phyloP scores from a whole-genome alignment of 345 rosid genomes.

The Diplotaxis tenuifolia region DNA sequence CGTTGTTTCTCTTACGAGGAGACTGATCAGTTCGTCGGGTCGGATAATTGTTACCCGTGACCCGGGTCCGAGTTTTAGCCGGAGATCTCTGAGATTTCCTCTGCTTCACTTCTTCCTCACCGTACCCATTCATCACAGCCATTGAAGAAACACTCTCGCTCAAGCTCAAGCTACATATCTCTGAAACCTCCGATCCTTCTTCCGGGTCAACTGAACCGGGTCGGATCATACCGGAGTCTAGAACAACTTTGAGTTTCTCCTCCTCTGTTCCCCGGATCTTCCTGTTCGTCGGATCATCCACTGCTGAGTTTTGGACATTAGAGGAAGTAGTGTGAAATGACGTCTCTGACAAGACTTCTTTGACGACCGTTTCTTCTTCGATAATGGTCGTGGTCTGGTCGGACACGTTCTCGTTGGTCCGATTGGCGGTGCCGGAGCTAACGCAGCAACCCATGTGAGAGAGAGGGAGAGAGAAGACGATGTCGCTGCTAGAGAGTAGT shows the following conservation, averaged over 20 bases:
- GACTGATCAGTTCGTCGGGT: constrained; percentile 52
- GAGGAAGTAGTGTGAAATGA: constrained; percentile 34
- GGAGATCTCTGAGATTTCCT: constrained; percentile 53
- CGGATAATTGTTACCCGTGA: constrained; percentile 46
- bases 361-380: constrained; percentile 79
- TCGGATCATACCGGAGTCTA: constrained; percentile 8
- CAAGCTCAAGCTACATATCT: constrained; percentile 63
- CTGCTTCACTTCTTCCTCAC: constrained; percentile 43
- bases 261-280: constrained; percentile 29
- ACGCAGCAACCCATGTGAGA: constrained; percentile 73
- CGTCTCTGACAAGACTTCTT: constrained; percentile 77
- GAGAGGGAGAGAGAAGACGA: background rate
- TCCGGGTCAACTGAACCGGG: constrained; percentile 26
- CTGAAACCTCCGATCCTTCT: constrained; percentile 57
- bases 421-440: constrained; percentile 40
- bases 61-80: constrained; percentile 47
- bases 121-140: constrained; percentile 37
- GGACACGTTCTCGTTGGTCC: constrained; percentile 9
- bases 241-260: background rate
- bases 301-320: background rate
- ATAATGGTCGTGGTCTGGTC: constrained; percentile 24
- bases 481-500: constrained; percentile 20
- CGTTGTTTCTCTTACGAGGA: constrained; percentile 43
- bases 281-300: constrained; percentile 30
- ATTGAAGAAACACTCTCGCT: constrained; percentile 67